phyloP scores from a whole-genome alignment of 805 yeast species.

The Huiozyma sinensis region DNA sequence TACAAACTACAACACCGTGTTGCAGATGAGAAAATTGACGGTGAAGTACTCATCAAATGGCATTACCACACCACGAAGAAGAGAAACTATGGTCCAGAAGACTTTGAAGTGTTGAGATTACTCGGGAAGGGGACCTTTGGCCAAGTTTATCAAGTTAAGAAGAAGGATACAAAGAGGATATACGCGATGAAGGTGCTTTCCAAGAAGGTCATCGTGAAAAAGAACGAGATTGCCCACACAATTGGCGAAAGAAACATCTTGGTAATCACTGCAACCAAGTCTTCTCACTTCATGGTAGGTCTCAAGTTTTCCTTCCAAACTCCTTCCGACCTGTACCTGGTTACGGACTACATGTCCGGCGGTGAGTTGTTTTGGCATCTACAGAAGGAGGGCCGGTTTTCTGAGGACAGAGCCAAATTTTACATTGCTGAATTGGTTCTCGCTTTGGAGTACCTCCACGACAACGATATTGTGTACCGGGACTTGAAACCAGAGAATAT shows the following conservation, averaged over 20 bases:
- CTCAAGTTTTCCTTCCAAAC: conserved; percentile 95
- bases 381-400: conserved; percentile 90
- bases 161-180: conserved; percentile 78
- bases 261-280: conserved; percentile 82
- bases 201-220: conserved; percentile 88
- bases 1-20: conserved; percentile 60
- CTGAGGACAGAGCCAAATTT: conserved; percentile 90
- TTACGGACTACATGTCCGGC: conserved; percentile 96
- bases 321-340: conserved; percentile 80
- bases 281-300: conserved; percentile 90
- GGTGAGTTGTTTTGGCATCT: conserved; percentile 96
- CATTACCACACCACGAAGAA: conserved; percentile 59
- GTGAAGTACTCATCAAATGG: conserved; percentile 67
- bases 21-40: conserved; percentile 64
- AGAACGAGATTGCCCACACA: conserved; percentile 96
- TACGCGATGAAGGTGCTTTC: conserved; percentile 97
- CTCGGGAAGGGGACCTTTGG: conserved; percentile 97
- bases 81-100: conserved; percentile 83
- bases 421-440: conserved; percentile 92
- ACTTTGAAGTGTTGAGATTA: conserved; percentile 82
- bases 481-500: conserved; percentile 97
- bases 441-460: conserved; percentile 90
- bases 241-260: conserved; percentile 93
- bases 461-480: conserved; percentile 90
- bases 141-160: conserved; percentile 91